phyloP scores from a whole-genome alignment of 192 early-diverging fungal genomes.

The Chytriomyces sp. region DNA sequence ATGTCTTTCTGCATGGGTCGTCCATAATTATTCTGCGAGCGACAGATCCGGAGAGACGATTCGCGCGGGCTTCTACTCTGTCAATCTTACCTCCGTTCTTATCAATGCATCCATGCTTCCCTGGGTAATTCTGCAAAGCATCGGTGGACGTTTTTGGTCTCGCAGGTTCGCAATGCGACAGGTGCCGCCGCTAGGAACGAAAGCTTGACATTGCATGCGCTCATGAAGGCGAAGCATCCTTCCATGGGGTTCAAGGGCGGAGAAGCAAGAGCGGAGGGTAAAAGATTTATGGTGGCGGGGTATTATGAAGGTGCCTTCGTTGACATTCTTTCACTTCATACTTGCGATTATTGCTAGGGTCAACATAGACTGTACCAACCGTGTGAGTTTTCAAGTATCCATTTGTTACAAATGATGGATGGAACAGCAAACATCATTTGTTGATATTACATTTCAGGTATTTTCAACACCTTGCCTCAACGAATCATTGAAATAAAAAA shows the following conservation, averaged over 20 bases:
- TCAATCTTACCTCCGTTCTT: neutral
- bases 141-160: neutral
- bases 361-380: too few species aligned
- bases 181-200: neutral
- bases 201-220: neutral
- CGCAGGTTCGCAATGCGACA: too few species aligned
- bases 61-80: neutral
- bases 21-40: neutral
- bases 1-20: too few species aligned
- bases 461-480: too few species aligned
- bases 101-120: neutral
- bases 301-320: neutral
- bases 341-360: too few species aligned
- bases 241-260: neutral
- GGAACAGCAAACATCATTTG: too few species aligned
- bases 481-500: too few species aligned
- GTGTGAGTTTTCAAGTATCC: too few species aligned
- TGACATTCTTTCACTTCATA: too few species aligned
- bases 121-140: neutral
- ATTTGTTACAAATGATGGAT: too few species aligned
- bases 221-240: neutral
- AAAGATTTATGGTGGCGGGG: neutral
- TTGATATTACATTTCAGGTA: too few species aligned
- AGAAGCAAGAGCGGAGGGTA: neutral
- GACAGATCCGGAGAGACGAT: neutral